Evolutionary conservation across 176 grass and related monocot genomes (phyloP), one percentile per base, ranked within the genome.

Genomic region (Triticum monococcum): DNA sequence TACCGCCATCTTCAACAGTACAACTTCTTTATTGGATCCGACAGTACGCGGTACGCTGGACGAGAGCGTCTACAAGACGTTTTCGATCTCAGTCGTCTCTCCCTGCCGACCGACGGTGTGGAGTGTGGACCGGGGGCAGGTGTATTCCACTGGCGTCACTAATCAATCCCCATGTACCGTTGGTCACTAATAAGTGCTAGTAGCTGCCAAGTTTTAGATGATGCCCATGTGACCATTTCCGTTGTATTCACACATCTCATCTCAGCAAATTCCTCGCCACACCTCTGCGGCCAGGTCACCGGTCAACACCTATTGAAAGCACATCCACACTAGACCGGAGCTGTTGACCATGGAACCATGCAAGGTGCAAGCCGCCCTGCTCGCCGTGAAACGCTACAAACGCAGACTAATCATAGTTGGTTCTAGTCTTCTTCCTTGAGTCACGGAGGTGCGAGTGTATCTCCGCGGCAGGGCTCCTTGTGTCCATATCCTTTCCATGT

Each of bases 291-390:
- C 31, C 43, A 23, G 20, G 68, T 75, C 76, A 75, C 40, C 24
- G 23, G 87, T 75, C 82, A 85, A 81, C 77, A 3, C 67, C 59
- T 33, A 78, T 3, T 38, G 1, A 68, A 83, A 35, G 35, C 50
- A 36, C 23, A 20, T 1, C 35, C 12, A 33, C 86, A 18, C 4
- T 16, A 17, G 54, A 57, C 54, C 0, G 17, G 2, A 57, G 54
- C 20, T 46, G 61, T 48, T 46, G 45, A 85, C 45, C 22, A 56
- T 9, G 72, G 46, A 25, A 32, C 9, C 45, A 20, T 22, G 28
- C 74, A 4, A 9, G 18, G 14, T 16, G 77, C 82, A 35, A 81
- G 25, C 77, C 80, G 46, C 46, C 12, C 12, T 25, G 32, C 12
- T 7, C 3, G 62, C 8, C n/a, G 25, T 85, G 32, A 41, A 57